Base-by-base conservation (phyloP, 1,139 yeast genomes). In the Pichia sp. region DNA sequence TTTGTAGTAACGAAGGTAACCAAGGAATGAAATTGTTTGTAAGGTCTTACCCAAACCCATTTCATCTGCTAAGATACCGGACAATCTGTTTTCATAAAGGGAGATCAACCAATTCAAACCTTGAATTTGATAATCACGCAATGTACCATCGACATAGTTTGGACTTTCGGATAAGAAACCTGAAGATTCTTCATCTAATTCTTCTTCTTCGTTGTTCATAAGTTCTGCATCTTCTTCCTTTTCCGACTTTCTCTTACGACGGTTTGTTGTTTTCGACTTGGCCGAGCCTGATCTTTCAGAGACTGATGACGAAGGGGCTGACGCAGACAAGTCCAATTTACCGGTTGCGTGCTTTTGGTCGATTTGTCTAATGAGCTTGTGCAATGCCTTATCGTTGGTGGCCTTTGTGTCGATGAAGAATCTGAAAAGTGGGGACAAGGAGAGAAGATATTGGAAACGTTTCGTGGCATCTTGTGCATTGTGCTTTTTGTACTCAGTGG, bases 11-110 rank as follows among this genome's bases (percentile, higher is more conserved):
- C 97, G 74, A 50, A 93, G 71, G 63, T 88, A 90, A 1, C 96
- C 98, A 47, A 93, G 70, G 59, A 93, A 91, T 2, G 98, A 82
- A 52, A 93, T 89, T 0, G 97, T 89, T 66, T 93, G 99, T 49
- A 93, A 72, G 2, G 99, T 93, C 65, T 93, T 93, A 51, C 99
- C 99, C 46, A 93, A 76, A 2, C 99, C 99, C 99, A 93, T 93
- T 67, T 93, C 99, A 68, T 93, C 99, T 14, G 99, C 99, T 48
- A 93, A 75, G 44, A 93, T 91, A 44, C 98, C 98, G 1, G 95
- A 83, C 47, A 91, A 75, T 58, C 85, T 81, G 67, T 91, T 89
- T 58, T 89, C 96, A 62, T 86, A 85, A 47, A 91, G 68, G 1
- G 91, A 80, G 11, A 89, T 81, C 58, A 91, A 72, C 98, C 98